Percentiles rank a stretch among this genome's conserved stretches.
These are phyloP conservation scores for Botrytis hyacinthi DNA, from an alignment of 2,329 filamentous ascomycete genomes.

Conservation along the genomic window DNA sequence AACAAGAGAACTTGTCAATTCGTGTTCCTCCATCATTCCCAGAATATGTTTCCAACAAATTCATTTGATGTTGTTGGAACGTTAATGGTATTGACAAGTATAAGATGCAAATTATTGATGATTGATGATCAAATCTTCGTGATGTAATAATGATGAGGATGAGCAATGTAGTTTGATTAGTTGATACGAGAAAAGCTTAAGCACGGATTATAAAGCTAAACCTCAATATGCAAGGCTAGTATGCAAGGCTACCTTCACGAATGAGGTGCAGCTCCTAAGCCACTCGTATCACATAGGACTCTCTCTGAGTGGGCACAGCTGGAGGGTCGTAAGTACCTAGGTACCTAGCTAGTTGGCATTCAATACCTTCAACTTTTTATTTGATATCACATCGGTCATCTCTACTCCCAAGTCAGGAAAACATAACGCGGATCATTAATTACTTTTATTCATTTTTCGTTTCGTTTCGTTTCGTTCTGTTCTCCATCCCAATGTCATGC, in stretches of 20 bases:
- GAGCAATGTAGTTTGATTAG: background rate
- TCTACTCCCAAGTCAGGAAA: too few relatives aligned
- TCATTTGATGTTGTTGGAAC: background rate
- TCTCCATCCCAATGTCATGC: background rate
- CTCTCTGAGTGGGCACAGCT: background rate
- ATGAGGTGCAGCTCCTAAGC: background rate
- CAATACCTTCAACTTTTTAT: background rate
- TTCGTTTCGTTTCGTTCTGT: background rate
- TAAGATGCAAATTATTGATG: background rate
- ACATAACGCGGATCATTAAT: background rate
- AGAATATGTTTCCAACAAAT: background rate
- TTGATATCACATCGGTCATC: background rate
- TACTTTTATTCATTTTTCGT: background rate
- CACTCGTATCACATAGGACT: background rate
- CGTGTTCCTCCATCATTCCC: background rate
- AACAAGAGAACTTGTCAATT: background rate
- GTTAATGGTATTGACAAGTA: background rate
- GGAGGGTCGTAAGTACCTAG: background rate
- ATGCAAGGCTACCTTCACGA: background rate
- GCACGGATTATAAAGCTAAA: background rate
- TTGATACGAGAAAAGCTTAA: slow-evolving; percentile 5
- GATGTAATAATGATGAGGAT: background rate
- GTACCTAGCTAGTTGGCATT: background rate
- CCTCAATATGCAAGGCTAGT: background rate
- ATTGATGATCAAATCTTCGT: background rate